A percentile compares a stretch with the other conserved stretches of the same genome.
These are phyloP conservation scores for Talaromyces piceae DNA, from an alignment of 2,329 filamentous ascomycete species.

Conservation along the genomic window DNA sequence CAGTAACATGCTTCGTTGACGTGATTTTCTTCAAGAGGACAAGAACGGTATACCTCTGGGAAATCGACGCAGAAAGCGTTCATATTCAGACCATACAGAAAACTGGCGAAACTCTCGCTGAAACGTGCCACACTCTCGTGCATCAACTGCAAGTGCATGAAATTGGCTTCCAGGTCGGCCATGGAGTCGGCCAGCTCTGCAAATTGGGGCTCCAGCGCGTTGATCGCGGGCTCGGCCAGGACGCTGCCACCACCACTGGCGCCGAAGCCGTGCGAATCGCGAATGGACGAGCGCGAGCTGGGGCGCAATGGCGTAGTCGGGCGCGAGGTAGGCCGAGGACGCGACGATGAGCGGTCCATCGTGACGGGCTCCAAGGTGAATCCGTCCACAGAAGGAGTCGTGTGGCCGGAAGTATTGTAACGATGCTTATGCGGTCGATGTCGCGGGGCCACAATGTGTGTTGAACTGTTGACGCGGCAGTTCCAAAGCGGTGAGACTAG, in stretches of 20 bases:
- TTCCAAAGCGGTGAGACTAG: not conserved
- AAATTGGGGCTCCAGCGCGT: conserved; percentile 79
- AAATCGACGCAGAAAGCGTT: conserved; percentile 99
- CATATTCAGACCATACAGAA: conserved; percentile 96
- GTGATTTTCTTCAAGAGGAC: too few relatives aligned
- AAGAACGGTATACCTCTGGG: conserved; percentile 61
- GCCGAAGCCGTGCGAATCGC: conserved; percentile 59
- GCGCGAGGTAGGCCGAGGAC: conserved; percentile 57
- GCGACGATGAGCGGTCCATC: conserved; percentile 51
- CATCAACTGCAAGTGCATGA: conserved; percentile 95
- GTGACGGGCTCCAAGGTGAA: too few relatives aligned
- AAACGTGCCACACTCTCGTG: conserved; percentile 90
- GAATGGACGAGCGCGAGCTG: conserved; percentile 80
- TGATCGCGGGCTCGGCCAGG: conserved; percentile 57
- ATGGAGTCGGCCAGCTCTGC: conserved; percentile 89
- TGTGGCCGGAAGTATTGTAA: not conserved
- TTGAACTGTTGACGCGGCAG: too few relatives aligned
- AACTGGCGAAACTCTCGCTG: conserved; percentile 91
- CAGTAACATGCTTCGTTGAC: not conserved
- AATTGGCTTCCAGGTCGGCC: conserved; percentile 92
- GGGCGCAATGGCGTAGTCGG: conserved; percentile 89
- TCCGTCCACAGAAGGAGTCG: too few relatives aligned
- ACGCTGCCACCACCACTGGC: conserved; percentile 24
- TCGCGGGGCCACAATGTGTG: too few relatives aligned
- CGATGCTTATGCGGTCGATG: not conserved